Evolutionary conservation across 305 asterid species (phyloP).

Genomic region (Ajuga reptans): DNA sequence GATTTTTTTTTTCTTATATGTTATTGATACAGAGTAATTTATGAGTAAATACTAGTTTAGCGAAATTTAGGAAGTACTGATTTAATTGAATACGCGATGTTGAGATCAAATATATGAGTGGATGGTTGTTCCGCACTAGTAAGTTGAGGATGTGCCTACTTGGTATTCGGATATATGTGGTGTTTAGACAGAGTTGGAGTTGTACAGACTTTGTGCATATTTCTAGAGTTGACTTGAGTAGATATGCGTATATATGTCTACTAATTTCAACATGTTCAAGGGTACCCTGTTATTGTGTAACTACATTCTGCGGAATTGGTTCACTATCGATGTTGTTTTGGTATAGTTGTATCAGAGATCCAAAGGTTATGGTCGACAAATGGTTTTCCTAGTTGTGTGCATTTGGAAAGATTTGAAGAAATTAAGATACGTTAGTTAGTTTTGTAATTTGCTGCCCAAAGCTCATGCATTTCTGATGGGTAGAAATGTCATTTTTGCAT

Average conservation of each 20-base stretch:
- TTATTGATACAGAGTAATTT: no score
- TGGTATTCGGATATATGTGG: background rate
- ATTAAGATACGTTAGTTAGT: background rate
- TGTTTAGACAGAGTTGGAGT: background rate
- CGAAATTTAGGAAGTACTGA: background rate
- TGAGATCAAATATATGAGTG: background rate
- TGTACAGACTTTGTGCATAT: background rate
- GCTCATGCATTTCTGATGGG: background rate
- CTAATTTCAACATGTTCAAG: background rate
- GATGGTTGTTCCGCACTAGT: constrained; percentile 10
- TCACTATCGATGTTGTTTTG: background rate
- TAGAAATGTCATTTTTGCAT: background rate
- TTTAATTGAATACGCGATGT: background rate
- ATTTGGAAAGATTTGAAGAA: background rate
- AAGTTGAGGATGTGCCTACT: constrained; percentile 7
- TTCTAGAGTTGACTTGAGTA: no score
- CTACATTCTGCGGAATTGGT: background rate
- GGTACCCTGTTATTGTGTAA: background rate
- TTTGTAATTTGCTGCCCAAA: background rate
- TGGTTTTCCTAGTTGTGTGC: background rate
- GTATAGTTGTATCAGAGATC: background rate
- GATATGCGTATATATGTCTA: no score
- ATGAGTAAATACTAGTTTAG: background rate
- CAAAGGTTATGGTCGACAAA: background rate
- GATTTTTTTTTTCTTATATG: background rate